A percentile compares a stretch with the other conserved stretches of the same genome.
These are phyloP conservation scores for Xanthoconium purpureum DNA, from an alignment of 768 basidiomycete genomes.

Conservation along the genomic window DNA sequence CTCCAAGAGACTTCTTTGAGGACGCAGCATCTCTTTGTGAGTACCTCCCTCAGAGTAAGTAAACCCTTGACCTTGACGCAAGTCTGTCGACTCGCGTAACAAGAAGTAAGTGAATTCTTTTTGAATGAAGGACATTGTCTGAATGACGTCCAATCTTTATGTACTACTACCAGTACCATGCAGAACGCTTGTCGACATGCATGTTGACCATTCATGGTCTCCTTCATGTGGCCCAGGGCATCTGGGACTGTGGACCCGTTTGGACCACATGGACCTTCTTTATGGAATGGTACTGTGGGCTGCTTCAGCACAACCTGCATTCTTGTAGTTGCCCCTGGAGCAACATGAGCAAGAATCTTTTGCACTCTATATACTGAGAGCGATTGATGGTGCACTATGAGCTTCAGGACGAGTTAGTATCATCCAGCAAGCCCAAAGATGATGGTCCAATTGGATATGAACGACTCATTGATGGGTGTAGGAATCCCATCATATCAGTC, in stretches of 20 bases:
- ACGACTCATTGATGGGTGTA: too few relatives aligned
- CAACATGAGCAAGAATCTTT: not conserved
- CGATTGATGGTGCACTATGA: too few relatives aligned
- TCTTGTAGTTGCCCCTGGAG: not conserved
- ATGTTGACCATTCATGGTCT: not conserved
- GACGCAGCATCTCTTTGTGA: too few relatives aligned
- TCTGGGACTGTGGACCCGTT: not conserved
- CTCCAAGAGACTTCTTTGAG: too few relatives aligned
- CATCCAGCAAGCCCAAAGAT: too few relatives aligned
- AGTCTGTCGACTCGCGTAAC: too few relatives aligned
- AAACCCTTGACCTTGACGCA: too few relatives aligned
- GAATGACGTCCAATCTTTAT: not conserved
- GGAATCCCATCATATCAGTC: too few relatives aligned
- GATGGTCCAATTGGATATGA: too few relatives aligned
- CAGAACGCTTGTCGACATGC: not conserved
- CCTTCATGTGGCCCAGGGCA: not conserved
- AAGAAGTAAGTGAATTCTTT: not conserved
- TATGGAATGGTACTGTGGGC: not conserved
- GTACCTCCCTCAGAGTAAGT: too few relatives aligned
- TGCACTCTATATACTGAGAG: not conserved
- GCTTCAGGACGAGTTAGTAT: too few relatives aligned
- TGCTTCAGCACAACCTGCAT: not conserved
- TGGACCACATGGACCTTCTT: not conserved
- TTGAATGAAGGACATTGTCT: too few relatives aligned
- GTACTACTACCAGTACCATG: not conserved